These are phyloP conservation scores for Colletotrichum lindemuthianum DNA, from an alignment of 2,329 filamentous ascomycete species.

Conservation along the genomic window DNA sequence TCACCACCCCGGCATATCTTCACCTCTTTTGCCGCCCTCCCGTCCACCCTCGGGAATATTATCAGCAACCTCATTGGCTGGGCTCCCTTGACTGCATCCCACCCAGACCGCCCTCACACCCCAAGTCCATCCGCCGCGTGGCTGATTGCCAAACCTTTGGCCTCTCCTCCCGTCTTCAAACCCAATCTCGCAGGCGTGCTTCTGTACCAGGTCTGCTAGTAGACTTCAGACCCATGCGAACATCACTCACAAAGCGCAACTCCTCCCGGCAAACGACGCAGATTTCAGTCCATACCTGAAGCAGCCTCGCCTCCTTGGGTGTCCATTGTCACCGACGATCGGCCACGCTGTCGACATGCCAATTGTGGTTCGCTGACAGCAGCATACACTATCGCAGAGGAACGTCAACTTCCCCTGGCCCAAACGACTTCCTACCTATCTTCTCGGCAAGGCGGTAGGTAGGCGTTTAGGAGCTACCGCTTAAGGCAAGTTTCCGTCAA, in stretches of 20 bases:
- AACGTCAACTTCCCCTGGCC: background rate
- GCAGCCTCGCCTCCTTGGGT: constrained; percentile 22
- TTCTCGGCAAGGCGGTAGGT: constrained; percentile 12
- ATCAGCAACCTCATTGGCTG: constrained; percentile 22
- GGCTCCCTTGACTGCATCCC: constrained; percentile 6
- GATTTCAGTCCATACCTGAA: constrained; percentile 34
- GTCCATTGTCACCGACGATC: constrained; percentile 4
- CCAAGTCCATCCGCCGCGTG: background rate
- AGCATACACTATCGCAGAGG: background rate
- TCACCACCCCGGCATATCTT: constrained; percentile 1
- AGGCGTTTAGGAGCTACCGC: too few relatives aligned
- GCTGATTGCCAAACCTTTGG: constrained; percentile 33
- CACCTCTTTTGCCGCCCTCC: constrained; percentile 6
- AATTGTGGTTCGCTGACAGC: constrained; percentile 1
- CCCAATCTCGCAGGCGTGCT: constrained; percentile 23
- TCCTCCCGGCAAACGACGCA: constrained; percentile 21
- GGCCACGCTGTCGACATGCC: constrained; percentile 3
- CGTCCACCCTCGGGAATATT: constrained; percentile 21
- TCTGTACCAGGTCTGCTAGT: background rate
- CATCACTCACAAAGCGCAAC: constrained; percentile 26
- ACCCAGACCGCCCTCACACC: too few relatives aligned
- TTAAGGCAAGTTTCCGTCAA: too few relatives aligned
- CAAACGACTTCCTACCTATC: constrained; percentile 8
- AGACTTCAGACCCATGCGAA: constrained; percentile 13
- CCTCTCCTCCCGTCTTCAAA: constrained; percentile 9